phyloP scores from a whole-genome alignment of 441 rosid species.

The Brassica balearica region DNA sequence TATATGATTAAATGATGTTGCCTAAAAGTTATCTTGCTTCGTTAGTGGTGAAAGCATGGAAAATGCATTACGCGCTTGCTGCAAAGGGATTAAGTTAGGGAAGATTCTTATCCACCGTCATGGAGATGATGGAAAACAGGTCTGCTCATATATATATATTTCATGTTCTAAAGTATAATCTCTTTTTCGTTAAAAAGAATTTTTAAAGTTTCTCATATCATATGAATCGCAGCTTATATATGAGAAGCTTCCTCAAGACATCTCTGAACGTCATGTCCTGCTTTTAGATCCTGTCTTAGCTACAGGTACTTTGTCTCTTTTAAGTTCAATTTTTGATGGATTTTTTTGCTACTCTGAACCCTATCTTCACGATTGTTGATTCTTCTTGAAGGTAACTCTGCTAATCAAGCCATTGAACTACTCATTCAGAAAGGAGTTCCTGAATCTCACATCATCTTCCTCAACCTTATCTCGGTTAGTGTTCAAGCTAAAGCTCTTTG shows the following conservation, averaged over 20 bases:
- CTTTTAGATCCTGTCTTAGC: too few relatives aligned
- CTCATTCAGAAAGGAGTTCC: conserved; percentile 96
- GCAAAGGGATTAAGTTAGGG: conserved; percentile 97
- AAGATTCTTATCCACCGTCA: conserved; percentile 94
- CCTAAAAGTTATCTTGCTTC: conserved; percentile 6
- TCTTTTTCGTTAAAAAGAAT: too few relatives aligned
- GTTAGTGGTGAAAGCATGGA: conserved; percentile 99
- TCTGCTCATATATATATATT: conserved; percentile 11
- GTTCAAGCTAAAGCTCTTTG: not conserved
- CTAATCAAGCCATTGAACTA: conserved; percentile 90
- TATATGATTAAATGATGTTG: not conserved
- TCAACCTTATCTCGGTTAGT: conserved; percentile 91
- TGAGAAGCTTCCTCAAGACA: too few relatives aligned
- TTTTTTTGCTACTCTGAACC: not conserved
- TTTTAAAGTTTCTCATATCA: too few relatives aligned
- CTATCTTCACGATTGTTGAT: conserved; percentile 3
- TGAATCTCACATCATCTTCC: conserved; percentile 89
- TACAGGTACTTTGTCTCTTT: too few relatives aligned
- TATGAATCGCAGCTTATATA: too few relatives aligned
- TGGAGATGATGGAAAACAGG: conserved; percentile 98
- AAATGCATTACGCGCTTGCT: conserved; percentile 96
- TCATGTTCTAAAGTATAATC: too few relatives aligned
- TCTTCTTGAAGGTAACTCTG: conserved; percentile 80
- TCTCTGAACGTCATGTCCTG: too few relatives aligned
- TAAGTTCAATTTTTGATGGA: too few relatives aligned